These are phyloP conservation scores for Rhodotorula kratochvilovae DNA, from an alignment of 768 basidiomycete genomes.

Conservation along the genomic window DNA sequence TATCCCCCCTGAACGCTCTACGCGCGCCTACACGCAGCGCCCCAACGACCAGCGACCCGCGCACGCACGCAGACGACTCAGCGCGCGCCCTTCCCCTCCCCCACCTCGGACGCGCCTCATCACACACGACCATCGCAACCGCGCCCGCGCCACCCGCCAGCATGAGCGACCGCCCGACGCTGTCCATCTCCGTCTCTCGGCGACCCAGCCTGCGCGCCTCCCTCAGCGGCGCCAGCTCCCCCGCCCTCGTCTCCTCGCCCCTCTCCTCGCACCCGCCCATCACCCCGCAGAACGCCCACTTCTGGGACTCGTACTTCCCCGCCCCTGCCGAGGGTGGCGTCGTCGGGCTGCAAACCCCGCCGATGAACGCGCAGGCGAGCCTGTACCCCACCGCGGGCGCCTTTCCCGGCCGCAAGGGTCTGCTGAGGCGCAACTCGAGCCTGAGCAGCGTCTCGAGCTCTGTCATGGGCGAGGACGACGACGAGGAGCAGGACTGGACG, in stretches of 20 bases:
- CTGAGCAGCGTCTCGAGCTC: conserved; percentile 27
- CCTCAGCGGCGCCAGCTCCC: background rate
- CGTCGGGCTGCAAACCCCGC: conserved; percentile 9
- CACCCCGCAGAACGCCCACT: conserved; percentile 22
- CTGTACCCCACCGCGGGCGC: background rate
- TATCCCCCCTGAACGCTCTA: too few relatives aligned
- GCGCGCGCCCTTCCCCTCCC: too few relatives aligned
- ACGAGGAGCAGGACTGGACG: conserved; percentile 31
- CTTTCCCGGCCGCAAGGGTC: conserved; percentile 15
- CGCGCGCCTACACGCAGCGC: too few relatives aligned
- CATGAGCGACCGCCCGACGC: conserved; percentile 18
- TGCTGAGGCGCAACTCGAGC: conserved; percentile 28
- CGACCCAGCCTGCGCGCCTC: conserved; percentile 7
- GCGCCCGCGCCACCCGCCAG: background rate
- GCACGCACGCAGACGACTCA: too few relatives aligned
- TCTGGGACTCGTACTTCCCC: conserved; percentile 22
- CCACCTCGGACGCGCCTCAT: too few relatives aligned
- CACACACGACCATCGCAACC: too few relatives aligned
- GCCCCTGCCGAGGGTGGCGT: background rate
- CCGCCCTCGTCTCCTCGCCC: background rate
- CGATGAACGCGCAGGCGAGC: background rate
- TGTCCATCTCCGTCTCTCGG: conserved; percentile 6
- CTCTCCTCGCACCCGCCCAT: conserved; percentile 5
- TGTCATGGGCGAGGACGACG: conserved; percentile 25
- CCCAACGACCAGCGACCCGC: too few relatives aligned